Conservation (phyloP, 2,329 filamentous ascomycete species). For the Trichophyton mentagrophytes region DNA sequence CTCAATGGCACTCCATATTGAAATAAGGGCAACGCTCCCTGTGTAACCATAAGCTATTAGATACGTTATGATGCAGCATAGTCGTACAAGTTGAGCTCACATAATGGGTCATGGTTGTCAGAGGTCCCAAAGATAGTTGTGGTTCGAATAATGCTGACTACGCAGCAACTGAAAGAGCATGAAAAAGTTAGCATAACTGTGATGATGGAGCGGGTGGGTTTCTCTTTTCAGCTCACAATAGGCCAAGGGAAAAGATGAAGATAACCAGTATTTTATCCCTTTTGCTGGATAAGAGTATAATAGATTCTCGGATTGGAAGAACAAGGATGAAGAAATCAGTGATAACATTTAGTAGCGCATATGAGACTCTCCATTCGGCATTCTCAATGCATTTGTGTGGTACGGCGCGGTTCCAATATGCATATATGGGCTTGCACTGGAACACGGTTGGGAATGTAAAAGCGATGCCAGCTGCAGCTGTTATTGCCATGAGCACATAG, state of each 20-base stretch:
- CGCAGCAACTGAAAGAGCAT: slow-evolving; percentile 8
- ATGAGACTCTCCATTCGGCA: slow-evolving; percentile 15
- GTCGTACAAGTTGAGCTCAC: slow-evolving; percentile 1
- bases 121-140: slow-evolving; percentile 19
- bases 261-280: slow-evolving; percentile 16
- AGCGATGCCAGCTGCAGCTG: slow-evolving; percentile 11
- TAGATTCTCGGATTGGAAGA: slow-evolving; percentile 17
- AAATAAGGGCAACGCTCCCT: slow-evolving; percentile 21
- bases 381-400: slow-evolving; percentile 16
- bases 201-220: not conserved
- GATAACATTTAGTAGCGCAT: slow-evolving; percentile 18
- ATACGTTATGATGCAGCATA: not conserved
- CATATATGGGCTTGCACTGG: slow-evolving; percentile 17
- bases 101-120: slow-evolving; percentile 9
- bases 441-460: slow-evolving; percentile 17
- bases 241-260: slow-evolving; percentile 16
- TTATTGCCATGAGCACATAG: slow-evolving; percentile 7
- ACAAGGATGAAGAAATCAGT: slow-evolving; percentile 18
- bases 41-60: slow-evolving; percentile 5
- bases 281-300: slow-evolving; percentile 12
- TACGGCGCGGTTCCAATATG: slow-evolving; percentile 17
- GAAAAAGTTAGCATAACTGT: not conserved
- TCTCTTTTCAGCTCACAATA: slow-evolving; percentile 12
- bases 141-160: slow-evolving; percentile 21
- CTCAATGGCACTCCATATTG: slow-evolving; percentile 30